phyloP scores from a whole-genome alignment of 306 rosid genomes.

The Arachis hypogaea region DNA sequence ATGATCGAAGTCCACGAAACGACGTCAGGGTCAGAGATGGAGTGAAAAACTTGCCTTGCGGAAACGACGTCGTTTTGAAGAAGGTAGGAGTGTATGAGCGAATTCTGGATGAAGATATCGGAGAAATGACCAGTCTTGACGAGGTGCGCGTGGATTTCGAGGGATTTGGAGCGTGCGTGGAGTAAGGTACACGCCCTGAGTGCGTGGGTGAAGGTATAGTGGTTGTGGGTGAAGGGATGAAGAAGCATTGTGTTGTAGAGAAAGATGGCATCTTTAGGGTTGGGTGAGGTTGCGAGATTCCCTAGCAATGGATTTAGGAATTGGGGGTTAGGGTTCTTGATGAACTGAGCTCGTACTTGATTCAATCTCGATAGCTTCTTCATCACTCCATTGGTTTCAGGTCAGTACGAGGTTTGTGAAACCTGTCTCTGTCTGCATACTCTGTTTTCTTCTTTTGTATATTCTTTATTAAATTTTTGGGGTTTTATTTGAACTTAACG shows the following conservation, averaged over 20 bases:
- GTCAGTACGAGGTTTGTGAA: neutral
- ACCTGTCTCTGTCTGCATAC: neutral
- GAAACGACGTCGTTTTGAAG: conserved; percentile 47
- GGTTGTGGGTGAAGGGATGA: conserved; percentile 59
- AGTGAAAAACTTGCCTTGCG: conserved; percentile 56
- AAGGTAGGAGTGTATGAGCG: conserved; percentile 66
- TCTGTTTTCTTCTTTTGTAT: too few species aligned
- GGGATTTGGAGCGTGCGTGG: conserved; percentile 54
- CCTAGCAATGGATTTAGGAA: conserved; percentile 55
- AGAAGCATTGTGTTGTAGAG: conserved; percentile 74
- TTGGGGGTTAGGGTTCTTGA: conserved; percentile 60
- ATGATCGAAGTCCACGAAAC: conserved; percentile 80
- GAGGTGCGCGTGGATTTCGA: conserved; percentile 71
- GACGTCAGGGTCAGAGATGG: conserved; percentile 56
- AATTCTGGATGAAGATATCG: conserved; percentile 71
- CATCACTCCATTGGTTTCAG: neutral
- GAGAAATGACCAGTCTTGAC: conserved; percentile 59
- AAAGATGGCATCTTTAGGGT: conserved; percentile 56
- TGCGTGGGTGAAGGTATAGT: conserved; percentile 75
- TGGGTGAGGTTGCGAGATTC: conserved; percentile 44
- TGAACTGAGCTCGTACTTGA: conserved; percentile 52
- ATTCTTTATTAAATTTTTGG: too few species aligned
- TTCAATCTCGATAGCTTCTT: conserved; percentile 36
- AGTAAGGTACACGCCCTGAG: conserved; percentile 60
- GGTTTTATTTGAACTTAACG: too few species aligned